Evolutionary conservation across 2,329 filamentous ascomycete genomes (phyloP), one percentile per base, ranked within the genome.

Genomic region (Fonsecaea monophora): DNA sequence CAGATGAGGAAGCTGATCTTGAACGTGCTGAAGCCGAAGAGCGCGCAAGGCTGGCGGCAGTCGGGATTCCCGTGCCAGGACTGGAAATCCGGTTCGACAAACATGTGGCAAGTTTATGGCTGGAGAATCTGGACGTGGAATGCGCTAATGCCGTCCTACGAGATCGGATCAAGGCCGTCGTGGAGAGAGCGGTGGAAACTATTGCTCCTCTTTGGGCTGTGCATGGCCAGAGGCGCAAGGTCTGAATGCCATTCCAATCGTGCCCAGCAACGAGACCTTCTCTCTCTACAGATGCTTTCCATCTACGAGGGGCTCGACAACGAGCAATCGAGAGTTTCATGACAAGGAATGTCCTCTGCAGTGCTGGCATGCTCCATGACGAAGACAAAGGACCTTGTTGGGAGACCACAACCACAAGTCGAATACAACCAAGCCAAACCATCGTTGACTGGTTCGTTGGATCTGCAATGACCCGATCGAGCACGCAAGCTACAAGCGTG

Each of bases 81-180:
- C 84, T 99, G 15, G 87, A 90, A 68, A 92, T 99, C 78, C 89
- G 86, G 74, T 90, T 97, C 3, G 94, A 98, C 74, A 95, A 92
- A 80, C 90, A 93, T 80, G 84, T 90, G 61, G 95, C 94, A 6
- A 91, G 88, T 68, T 90, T 99, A 6, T 98, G 94, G 94, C 82
- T 99, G 45, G 95, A 98, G 83, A 88, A 91, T 72, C 79, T 98
- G 53, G 92, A 96, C 73, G 91, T 99, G 4, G 95, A 98, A 79
- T 96, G 92, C 77, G 82, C 82, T 62, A 92, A 92, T 70, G 87
- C 88, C 70, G 87, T 92, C 18, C 86, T 97, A 75, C 89, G 89
- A 55, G 94, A 96, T 77, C 85, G 95, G 66, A 92, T 99, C 4
- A 86, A 90, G 73, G 92, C 92, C 0, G 92, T 99, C 8, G 91